Evolutionary conservation across 495 filamentous ascomycete species (phyloP).

Genomic region (Evernia prunastri): DNA sequence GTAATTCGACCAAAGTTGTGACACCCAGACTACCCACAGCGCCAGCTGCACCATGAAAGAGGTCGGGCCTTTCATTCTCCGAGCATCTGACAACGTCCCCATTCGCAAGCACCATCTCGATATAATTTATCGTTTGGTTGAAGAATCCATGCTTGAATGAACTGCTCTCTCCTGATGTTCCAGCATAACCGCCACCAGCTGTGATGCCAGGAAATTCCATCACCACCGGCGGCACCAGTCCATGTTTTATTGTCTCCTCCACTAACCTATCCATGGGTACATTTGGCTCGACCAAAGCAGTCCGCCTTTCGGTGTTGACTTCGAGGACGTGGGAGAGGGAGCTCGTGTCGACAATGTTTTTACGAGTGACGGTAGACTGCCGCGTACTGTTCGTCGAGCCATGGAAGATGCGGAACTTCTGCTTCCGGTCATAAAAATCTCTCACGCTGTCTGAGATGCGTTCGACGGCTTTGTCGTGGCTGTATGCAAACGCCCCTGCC

Average conservation of each 20-base stretch:
- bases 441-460: constrained; percentile 45
- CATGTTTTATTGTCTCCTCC: constrained; percentile 36
- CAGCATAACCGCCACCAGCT: constrained; percentile 50
- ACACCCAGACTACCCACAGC: constrained; percentile 49
- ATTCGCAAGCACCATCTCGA: constrained; percentile 51
- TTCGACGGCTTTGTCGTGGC: constrained; percentile 39
- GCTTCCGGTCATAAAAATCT: constrained; percentile 48
- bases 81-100: constrained; percentile 44
- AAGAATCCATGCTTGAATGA: constrained; percentile 54
- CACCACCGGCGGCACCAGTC: constrained; percentile 47
- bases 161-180: constrained; percentile 49
- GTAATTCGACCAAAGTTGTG: constrained; percentile 47
- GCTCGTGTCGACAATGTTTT: constrained; percentile 51
- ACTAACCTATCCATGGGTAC: constrained; percentile 47
- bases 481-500: constrained; percentile 16
- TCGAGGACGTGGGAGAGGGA: constrained; percentile 47
- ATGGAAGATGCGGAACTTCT: constrained; percentile 70
- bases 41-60: constrained; percentile 49
- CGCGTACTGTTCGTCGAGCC: constrained; percentile 73
- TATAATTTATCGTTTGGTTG: constrained; percentile 41
- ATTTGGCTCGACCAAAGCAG: constrained; percentile 48
- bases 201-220: constrained; percentile 56
- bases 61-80: constrained; percentile 36
- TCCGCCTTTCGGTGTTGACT: constrained; percentile 39
- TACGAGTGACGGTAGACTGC: constrained; percentile 33